These are phyloP conservation scores for Pseudisothecium myosuroides DNA, from an alignment of 225 moss, liverwort and hornwort genomes.

Conservation along the genomic window DNA sequence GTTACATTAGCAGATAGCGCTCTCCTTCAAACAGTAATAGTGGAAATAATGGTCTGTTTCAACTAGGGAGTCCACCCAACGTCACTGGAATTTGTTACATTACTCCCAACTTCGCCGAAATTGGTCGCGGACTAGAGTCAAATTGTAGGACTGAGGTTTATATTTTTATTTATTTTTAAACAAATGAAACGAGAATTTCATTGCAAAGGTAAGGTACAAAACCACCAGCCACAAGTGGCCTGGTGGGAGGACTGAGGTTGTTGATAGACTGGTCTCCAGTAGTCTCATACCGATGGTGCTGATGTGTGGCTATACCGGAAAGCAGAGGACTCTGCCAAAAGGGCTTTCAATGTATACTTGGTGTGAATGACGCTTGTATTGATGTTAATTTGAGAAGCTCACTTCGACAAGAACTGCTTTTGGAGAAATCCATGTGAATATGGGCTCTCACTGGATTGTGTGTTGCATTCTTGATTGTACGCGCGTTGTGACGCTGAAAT, in stretches of 20 bases:
- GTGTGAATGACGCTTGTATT: neutral
- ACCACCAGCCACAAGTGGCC: too few relatives aligned
- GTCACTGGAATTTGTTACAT: neutral
- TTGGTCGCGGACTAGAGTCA: neutral
- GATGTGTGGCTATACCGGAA: neutral
- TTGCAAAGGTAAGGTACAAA: too few relatives aligned
- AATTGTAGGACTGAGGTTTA: neutral
- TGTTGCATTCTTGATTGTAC: neutral
- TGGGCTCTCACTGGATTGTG: neutral
- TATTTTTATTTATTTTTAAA: too few relatives aligned
- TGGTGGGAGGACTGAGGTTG: neutral
- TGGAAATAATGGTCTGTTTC: neutral
- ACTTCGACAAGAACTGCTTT: neutral
- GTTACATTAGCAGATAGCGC: neutral
- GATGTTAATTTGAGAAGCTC: neutral
- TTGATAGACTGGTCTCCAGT: neutral
- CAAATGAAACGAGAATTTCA: too few relatives aligned
- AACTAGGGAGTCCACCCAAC: neutral
- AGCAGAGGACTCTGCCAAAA: neutral
- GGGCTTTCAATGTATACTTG: neutral
- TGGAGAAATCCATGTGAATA: neutral
- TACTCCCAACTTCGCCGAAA: neutral
- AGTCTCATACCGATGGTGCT: neutral
- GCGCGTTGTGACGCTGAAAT: neutral
- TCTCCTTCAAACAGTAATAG: neutral